Base-by-base conservation (phyloP, 176 grass and related monocot genomes). In the Metroxylon sagu region DNA sequence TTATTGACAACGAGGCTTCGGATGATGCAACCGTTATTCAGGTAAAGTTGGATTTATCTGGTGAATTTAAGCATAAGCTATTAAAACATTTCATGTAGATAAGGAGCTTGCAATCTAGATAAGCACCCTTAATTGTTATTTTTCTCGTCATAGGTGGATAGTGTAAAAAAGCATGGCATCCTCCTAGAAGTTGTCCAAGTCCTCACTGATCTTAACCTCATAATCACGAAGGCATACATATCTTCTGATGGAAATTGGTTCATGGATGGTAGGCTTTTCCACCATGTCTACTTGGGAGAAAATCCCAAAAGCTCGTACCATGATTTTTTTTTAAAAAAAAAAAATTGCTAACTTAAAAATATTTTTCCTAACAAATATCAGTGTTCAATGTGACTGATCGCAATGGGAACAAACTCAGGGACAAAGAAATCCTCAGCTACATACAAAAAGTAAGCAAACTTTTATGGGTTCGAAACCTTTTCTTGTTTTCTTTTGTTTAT, bases 181-280 rank as follows among this genome's bases (percentile, higher is more conserved):
- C 65, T 68, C 5, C 51, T 68, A 10, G 52, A 68, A 21, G 65
- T 68, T 6, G 65, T 68, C 23, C 65, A 56, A 55, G 29, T 68
- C 7, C 65, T 68, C 18, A 68, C 65, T 19, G 52, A 68, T 39
- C 65, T 68, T 2, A 56, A 68, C 29, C 27, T 68, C 15, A 48
- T 43, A 1, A 56, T 68, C n/a, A 55, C 14, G 2, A 68, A 68
- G 12, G 65, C 65, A 4, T 68, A 68, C 12, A 54, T 56, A 19
- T 68, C 65, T 17, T 68, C 65, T 17, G 65, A 68, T 18, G 65
- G 52, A 52, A 55, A 7, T 30, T 68, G 65, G 65, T 68, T 68
- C 28, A 68, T 68, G 65, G 52, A 68, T 53, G 65, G 65, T 68
- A 68, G 31, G 62, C 16, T 43, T 43, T 43, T 43, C 7, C 25